Evolutionary conservation across 2,329 filamentous ascomycete genomes (phyloP).

Genomic region (Cladorrhinum sp.): DNA sequence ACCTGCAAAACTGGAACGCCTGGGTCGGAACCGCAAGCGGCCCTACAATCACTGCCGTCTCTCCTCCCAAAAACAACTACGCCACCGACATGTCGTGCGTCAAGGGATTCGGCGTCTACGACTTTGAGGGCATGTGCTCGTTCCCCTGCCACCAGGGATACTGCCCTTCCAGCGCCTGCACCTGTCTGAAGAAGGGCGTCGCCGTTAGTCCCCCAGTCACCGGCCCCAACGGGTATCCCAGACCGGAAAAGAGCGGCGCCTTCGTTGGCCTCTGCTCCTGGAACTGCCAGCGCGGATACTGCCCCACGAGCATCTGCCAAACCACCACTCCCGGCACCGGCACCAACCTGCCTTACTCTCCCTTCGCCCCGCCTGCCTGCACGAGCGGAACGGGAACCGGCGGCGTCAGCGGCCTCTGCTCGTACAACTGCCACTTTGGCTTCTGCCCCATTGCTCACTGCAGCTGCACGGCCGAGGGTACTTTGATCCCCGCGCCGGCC

Average conservation of each 20-base stretch:
- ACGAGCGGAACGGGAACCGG: neutral
- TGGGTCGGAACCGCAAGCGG: conserved; percentile 32
- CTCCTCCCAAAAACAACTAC: conserved; percentile 1
- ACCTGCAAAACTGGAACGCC: conserved; percentile 36
- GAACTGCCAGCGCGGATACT: conserved; percentile 21
- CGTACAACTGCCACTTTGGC: conserved; percentile 4
- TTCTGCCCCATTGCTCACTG: conserved; percentile 7
- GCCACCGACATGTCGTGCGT: conserved; percentile 21
- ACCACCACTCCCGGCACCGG: neutral
- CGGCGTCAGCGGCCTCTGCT: neutral
- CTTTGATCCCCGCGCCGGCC: neutral
- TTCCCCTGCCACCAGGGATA: conserved; percentile 31
- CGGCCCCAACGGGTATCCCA: conserved; percentile 22
- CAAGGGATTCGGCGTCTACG: conserved; percentile 20
- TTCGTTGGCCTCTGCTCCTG: conserved; percentile 25
- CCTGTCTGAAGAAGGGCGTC: conserved; percentile 24
- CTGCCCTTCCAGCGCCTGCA: conserved; percentile 28
- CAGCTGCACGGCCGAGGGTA: neutral
- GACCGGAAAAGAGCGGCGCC: conserved; percentile 13
- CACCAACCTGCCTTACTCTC: neutral
- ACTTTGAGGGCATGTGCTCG: conserved; percentile 28
- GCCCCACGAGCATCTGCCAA: conserved; percentile 16
- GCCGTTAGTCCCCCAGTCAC: conserved; percentile 1
- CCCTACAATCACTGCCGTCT: neutral
- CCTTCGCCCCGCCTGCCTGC: conserved; percentile 8